Evolutionary conservation across 352 stramenopile species (phyloP), one percentile per base, ranked within the genome.

Genomic region (Phytopythium litorale): DNA sequence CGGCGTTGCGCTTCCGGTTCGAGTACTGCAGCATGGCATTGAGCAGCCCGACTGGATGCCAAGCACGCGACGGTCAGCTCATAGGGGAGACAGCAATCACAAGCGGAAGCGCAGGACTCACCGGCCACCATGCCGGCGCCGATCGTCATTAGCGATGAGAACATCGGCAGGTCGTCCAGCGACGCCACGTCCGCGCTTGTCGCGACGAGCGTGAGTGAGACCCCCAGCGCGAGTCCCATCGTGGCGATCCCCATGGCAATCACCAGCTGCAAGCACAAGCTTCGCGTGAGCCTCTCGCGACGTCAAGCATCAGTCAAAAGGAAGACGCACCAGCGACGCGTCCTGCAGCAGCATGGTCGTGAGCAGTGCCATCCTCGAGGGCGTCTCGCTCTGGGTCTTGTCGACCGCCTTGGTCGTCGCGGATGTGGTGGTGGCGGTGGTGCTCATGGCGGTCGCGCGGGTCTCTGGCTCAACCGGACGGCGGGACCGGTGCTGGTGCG

Each of bases 141-240:
- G 15, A 85, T 73, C 53, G 87, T 70, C 67, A 91, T 79, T 43
- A 88, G 74, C 60, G 84, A 74, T 50, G 71, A 74, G 59, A 92
- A 89, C 70, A 91, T 77, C 40, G 80, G 75, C 57, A 90, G 65
- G 30, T 91, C 73, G 11, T 75, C 71, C 35, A 82, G 67, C 21
- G 78, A 89, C 28, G 65, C 55, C 25, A 13, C 28, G 28, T 30
- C 48, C 1, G 84, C 78, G 35, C 76, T 73, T 21, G 82, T 43
- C 38, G 66, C 51, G 13, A 85, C 77, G 35, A 89, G 68, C 32
- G 70, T 60, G 38, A 86, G 58, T 15, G 84, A 87, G 43, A 87
- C 68, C 19, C 87, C 37, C 16, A 81, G 69, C 12, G 81, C 77
- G 21, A 92, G 56, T 19, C 67, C 76, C 67, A 89, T 71, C 55